phyloP scores from a whole-genome alignment of 257 asterid genomes.

The Misopates orontium region DNA sequence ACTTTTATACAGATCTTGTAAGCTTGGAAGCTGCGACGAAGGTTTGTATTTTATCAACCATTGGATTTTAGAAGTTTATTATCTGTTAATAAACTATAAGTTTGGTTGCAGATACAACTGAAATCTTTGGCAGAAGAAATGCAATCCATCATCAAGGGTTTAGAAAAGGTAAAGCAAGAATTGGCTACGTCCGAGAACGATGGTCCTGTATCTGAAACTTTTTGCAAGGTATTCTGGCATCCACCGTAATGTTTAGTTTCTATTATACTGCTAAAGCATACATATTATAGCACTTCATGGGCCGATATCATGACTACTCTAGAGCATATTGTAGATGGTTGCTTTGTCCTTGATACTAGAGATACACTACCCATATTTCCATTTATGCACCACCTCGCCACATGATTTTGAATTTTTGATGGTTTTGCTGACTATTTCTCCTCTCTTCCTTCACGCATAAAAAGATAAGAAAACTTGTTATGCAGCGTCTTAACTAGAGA shows the following conservation, averaged over 20 bases:
- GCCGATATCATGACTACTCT: neutral
- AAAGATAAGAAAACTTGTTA: slow-evolving; percentile 18
- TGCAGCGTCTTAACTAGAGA: slow-evolving; percentile 25
- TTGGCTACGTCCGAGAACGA: slow-evolving; percentile 82
- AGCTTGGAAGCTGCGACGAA: slow-evolving; percentile 60
- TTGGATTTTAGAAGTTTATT: neutral
- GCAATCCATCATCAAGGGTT: slow-evolving; percentile 97
- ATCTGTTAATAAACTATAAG: slow-evolving; percentile 9
- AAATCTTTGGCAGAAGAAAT: slow-evolving; percentile 98
- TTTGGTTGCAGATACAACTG: slow-evolving; percentile 76
- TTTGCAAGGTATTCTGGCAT: slow-evolving; percentile 61
- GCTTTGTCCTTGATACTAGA: neutral
- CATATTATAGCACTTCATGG: neutral
- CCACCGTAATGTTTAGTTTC: slow-evolving; percentile 25
- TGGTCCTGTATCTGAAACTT: slow-evolving; percentile 93
- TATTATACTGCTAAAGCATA: slow-evolving; percentile 10
- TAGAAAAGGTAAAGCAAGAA: slow-evolving; percentile 95
- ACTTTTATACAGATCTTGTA: slow-evolving; percentile 45
- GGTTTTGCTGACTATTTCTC: slow-evolving; percentile 2
- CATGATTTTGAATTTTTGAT: neutral
- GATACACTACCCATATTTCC: neutral
- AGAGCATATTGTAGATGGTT: slow-evolving; percentile 2
- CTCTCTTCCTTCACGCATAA: slow-evolving; percentile 12
- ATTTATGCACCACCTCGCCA: neutral
- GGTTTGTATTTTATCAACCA: slow-evolving; percentile 35